phyloP scores from a whole-genome alignment of 2,329 filamentous ascomycete species.

The Cladosporium halotolerans region DNA sequence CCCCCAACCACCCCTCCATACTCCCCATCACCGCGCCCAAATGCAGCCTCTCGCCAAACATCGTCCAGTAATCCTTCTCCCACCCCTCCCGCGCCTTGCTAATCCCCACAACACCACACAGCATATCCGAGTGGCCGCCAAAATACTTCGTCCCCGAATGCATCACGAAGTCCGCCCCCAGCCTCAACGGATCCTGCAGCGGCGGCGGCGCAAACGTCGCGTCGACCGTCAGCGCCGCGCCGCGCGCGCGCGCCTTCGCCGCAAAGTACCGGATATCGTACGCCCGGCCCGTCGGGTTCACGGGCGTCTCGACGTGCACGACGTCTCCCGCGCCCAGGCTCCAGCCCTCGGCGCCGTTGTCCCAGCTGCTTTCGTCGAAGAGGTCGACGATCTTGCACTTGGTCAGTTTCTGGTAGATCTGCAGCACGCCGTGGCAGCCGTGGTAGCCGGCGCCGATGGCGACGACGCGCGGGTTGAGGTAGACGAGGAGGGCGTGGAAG shows the following conservation, averaged over 20 bases:
- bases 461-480: constrained; percentile 73
- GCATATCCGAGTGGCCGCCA: constrained; percentile 88
- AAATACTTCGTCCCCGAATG: constrained; percentile 95
- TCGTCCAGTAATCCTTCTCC: constrained; percentile 41
- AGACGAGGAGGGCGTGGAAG: constrained; percentile 81
- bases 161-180: constrained; percentile 81
- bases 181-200: constrained; percentile 75
- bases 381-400: constrained; percentile 68
- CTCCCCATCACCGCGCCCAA: constrained; percentile 82
- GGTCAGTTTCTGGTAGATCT: constrained; percentile 66
- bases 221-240: constrained; percentile 77
- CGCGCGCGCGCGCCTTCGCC: constrained; percentile 61
- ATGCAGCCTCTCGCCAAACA: constrained; percentile 65
- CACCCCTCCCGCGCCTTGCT: constrained; percentile 45
- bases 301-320: constrained; percentile 84
- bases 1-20: constrained; percentile 85
- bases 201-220: constrained; percentile 89
- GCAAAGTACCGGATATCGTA: constrained; percentile 67
- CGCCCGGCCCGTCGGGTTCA: constrained; percentile 84
- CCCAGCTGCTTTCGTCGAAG: constrained; percentile 34
- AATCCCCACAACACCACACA: constrained; percentile 76
- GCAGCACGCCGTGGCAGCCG: constrained; percentile 82
- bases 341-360: constrained; percentile 53
- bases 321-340: constrained; percentile 72
- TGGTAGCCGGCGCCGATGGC: constrained; percentile 85